Percentiles rank a stretch among this genome's conserved stretches.
phyloP scores from a whole-genome alignment of 768 basidiomycete genomes.

The Serendipita sp. region DNA sequence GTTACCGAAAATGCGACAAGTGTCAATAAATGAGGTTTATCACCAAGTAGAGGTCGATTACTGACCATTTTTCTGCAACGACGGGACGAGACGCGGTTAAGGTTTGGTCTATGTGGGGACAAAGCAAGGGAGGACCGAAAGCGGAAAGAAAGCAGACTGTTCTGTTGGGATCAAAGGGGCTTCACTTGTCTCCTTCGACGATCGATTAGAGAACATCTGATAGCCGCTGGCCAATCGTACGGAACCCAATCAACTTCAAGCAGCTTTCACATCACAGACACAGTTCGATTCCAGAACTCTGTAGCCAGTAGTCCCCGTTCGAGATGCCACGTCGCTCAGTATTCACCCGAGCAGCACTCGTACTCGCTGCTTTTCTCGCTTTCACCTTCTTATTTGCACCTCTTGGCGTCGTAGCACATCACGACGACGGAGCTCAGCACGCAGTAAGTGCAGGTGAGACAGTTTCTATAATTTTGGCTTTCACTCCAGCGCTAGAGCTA shows the following conservation, averaged over 20 bases:
- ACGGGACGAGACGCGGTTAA: slow-evolving; percentile 14
- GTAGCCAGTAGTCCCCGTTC: neutral
- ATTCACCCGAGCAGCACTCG: neutral
- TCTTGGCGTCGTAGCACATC: neutral
- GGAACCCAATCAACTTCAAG: neutral
- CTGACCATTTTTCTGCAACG: slow-evolving; percentile 35
- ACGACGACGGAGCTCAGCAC: neutral
- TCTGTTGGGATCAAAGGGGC: no score
- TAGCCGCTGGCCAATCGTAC: neutral
- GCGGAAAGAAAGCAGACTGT: no score
- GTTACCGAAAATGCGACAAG: neutral
- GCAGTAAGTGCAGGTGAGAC: neutral
- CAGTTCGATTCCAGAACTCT: neutral
- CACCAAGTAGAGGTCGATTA: neutral
- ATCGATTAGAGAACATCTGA: neutral
- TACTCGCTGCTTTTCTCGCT: neutral
- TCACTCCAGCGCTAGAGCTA: neutral
- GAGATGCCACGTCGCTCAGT: neutral
- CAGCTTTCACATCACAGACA: neutral
- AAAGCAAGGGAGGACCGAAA: neutral
- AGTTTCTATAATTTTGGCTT: neutral
- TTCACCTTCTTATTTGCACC: neutral
- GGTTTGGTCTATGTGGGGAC: neutral
- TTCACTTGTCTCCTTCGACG: neutral
- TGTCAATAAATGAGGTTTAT: neutral